Evolutionary conservation across 169 alveolate species (phyloP), one percentile per base, ranked within the genome.

Genomic region (Plasmodium adleri): DNA sequence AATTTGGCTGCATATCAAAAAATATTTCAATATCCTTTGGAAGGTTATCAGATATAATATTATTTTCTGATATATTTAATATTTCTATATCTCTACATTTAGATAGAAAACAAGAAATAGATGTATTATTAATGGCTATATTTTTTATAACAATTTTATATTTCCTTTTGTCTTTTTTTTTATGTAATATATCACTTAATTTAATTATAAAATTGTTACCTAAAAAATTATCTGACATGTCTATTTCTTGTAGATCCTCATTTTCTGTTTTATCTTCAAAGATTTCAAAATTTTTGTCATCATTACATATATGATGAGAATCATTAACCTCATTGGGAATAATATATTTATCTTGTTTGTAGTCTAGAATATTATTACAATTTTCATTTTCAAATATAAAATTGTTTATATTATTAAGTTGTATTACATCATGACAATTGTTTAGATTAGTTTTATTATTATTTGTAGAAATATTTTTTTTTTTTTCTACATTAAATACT

Each of bases 31-130:
- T 76, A 58, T 76, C n/a, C n/a, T 62, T n/a, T 3, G 54, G 28
- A 32, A 76, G 52, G 26, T 26, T 63, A 3, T 52, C 5, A 28
- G 78, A 63, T 4, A 26, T 56, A 15, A 76, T 9, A 12, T 6
- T 56, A 76, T 76, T 76, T 49, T 76, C 78, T 10, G 89, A 76
- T 4, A 76, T 22, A 6, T 76, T 62, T 76, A 76, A 47, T 10
- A 26, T 64, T 49, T 76, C 78, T 20, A 76, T 26, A 12, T 76
- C n/a, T 26, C 26, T 76, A 12, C 89, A 63, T 6, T 47, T 76
- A 49, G 49, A 3, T 22, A 76, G 66, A 22, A 76, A 47, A 39
- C 10, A 7, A 32, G 26, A 50, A 0, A 50, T 49, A 24, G 17
- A 20, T n/a, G 6, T 26, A 20, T 45, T 32, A 66, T 39, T 39